Conservation (phyloP, 495 filamentous ascomycete species). For the Cryomyces minteri region DNA sequence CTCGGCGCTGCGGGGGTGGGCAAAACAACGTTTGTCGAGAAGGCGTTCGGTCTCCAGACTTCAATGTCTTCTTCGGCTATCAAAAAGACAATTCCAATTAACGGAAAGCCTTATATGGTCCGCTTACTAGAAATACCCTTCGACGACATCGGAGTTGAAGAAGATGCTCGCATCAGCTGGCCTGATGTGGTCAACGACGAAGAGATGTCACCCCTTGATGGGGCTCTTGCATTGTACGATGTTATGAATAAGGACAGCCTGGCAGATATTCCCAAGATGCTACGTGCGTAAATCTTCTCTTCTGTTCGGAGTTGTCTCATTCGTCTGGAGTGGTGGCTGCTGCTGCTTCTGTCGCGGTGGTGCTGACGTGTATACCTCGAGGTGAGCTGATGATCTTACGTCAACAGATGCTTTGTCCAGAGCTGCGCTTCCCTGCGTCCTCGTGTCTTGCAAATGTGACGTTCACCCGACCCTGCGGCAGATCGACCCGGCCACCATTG, state of each 20-base stretch:
- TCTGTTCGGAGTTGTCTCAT: neutral
- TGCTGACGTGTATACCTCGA: neutral
- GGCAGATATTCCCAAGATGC: slow-evolving; percentile 41
- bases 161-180: slow-evolving; percentile 52
- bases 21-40: slow-evolving; percentile 80
- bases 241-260: slow-evolving; percentile 58
- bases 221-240: slow-evolving; percentile 72
- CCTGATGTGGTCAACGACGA: slow-evolving; percentile 53
- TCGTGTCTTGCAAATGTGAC: slow-evolving; percentile 11
- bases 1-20: slow-evolving; percentile 66
- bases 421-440: slow-evolving; percentile 7
- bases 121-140: slow-evolving; percentile 63
- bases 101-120: slow-evolving; percentile 58
- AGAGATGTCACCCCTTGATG: slow-evolving; percentile 57
- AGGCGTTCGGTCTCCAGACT: slow-evolving; percentile 49
- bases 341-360: neutral
- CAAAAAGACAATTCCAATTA: slow-evolving; percentile 55
- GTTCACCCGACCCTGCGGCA: slow-evolving; percentile 10
- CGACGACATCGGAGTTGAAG: slow-evolving; percentile 43
- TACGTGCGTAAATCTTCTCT: slow-evolving; percentile 38
- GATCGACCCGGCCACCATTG: slow-evolving; percentile 39
- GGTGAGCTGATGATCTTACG: neutral
- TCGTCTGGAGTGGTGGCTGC: neutral
- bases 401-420: slow-evolving; percentile 8
- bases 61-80: slow-evolving; percentile 28